A percentile compares a stretch with the other conserved stretches of the same genome.
These are phyloP conservation scores for Daldinia sp. DNA, from an alignment of 2,329 filamentous ascomycete species.

Conservation along the genomic window DNA sequence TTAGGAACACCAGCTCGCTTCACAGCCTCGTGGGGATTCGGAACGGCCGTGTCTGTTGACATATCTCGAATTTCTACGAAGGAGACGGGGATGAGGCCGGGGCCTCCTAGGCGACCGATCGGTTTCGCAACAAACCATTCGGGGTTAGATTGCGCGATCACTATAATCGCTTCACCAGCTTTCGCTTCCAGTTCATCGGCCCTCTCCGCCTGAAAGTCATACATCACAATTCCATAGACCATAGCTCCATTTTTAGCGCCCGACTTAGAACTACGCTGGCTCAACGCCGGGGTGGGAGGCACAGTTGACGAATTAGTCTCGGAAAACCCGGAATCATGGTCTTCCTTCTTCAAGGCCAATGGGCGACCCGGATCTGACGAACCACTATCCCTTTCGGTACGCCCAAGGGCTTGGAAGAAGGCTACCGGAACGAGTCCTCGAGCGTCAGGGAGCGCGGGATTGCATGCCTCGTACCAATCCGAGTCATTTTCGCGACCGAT, in stretches of 20 bases:
- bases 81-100: constrained; percentile 93
- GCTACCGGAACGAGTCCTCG: constrained; percentile 92
- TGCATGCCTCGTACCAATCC: constrained; percentile 99
- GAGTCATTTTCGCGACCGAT: constrained; percentile 93
- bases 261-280: constrained; percentile 64
- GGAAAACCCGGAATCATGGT: constrained; percentile 93
- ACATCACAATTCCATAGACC: constrained; percentile 97
- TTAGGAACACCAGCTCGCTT: constrained; percentile 88
- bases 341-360: constrained; percentile 69
- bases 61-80: constrained; percentile 98
- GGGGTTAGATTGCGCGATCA: constrained; percentile 97
- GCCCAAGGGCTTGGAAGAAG: constrained; percentile 92
- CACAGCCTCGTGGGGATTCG: constrained; percentile 87
- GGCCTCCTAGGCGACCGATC: constrained; percentile 95
- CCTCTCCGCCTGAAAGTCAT: constrained; percentile 93
- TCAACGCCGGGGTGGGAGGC: constrained; percentile 52
- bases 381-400: constrained; percentile 89
- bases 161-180: constrained; percentile 95
- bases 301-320: constrained; percentile 59
- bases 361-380: constrained; percentile 70
- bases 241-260: constrained; percentile 76
- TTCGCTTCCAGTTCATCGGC: constrained; percentile 97
- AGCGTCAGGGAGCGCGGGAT: constrained; percentile 86
- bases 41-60: constrained; percentile 83
- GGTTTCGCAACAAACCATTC: constrained; percentile 99